Evolutionary conservation across 768 basidiomycete genomes (phyloP).

Genomic region (Suillus decipiens): DNA sequence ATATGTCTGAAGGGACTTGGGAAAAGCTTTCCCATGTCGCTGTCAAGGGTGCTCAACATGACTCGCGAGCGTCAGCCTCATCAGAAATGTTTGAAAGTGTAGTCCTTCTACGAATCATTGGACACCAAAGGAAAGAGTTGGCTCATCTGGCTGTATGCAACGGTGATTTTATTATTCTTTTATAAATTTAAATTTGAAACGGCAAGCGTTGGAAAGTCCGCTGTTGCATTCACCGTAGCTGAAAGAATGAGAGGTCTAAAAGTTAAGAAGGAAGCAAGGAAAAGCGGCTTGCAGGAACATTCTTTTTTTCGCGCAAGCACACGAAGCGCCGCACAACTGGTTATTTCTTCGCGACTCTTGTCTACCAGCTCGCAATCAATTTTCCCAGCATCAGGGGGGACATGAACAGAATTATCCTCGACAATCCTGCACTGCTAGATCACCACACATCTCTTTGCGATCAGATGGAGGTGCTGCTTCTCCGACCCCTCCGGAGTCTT

Average conservation of each 20-base stretch:
- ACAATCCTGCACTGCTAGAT: neutral
- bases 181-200: too few relatives aligned
- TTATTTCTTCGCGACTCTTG: neutral
- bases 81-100: too few relatives aligned
- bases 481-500: neutral
- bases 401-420: neutral
- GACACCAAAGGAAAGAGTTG: too few relatives aligned
- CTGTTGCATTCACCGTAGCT: neutral
- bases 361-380: neutral
- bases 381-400: neutral
- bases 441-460: neutral
- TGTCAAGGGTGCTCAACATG: too few relatives aligned
- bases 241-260: neutral
- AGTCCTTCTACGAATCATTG: too few relatives aligned
- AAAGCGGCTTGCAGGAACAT: neutral
- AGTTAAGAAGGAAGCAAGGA: neutral
- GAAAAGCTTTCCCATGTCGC: too few relatives aligned
- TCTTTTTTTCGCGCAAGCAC: slow-evolving; percentile 1
- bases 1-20: too few relatives aligned
- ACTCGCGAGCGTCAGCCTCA: too few relatives aligned
- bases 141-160: too few relatives aligned
- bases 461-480: neutral
- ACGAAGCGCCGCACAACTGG: neutral
- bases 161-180: too few relatives aligned
- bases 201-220: neutral